Base-by-base conservation (phyloP, 352 stramenopile species). In the Sclerospora graminicola region DNA sequence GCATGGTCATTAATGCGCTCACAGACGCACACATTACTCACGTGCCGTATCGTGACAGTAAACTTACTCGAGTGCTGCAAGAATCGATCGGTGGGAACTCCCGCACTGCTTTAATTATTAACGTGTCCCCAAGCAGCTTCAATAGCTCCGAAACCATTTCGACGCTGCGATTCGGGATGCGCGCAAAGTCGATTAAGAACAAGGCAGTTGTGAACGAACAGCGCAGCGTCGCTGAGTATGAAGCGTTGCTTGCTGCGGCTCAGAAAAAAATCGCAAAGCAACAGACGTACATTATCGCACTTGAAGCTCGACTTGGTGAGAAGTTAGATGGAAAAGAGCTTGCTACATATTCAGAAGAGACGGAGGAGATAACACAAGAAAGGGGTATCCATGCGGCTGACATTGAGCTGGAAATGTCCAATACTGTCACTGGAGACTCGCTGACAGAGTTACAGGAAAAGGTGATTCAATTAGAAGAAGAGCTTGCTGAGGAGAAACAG, bases 131-230 rank as follows among this genome's bases (percentile, higher is more conserved):
- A 10, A 92, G 78, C 36, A 88, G 64, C 39, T 96, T 84, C 51
- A 96, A 97, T 51, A 71, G 84, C 3, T 53, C 58, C 0, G 92
- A 98, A 63, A 98, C 90, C 5, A 57, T 97, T 13, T 95, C 79
- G 7, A 98, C 92, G 14, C 60, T 96, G 20, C 75, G 86, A 3
- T 97, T 97, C 45, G 88, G 84, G 16, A 86, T 79, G 34, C 79
- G 87, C 11, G 92, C 92, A n/a, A 97, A 97, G 53, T 84, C 69
- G 15, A 96, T 98, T 53, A 84, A 95, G 66, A 97, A 98, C 63
- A 96, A 95, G 68, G 86, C 90, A 2, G 83, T 94, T 4, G 88
- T 97, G 18, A 97, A 97, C 39, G 78, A 95, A 41, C 71, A 91
- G 39, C 72, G 82, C 29, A 95, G 79, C 45, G 83, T 95, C 13